Evolutionary conservation across 129 eudicot genomes (phyloP).

Genomic region (Centella asiatica): DNA sequence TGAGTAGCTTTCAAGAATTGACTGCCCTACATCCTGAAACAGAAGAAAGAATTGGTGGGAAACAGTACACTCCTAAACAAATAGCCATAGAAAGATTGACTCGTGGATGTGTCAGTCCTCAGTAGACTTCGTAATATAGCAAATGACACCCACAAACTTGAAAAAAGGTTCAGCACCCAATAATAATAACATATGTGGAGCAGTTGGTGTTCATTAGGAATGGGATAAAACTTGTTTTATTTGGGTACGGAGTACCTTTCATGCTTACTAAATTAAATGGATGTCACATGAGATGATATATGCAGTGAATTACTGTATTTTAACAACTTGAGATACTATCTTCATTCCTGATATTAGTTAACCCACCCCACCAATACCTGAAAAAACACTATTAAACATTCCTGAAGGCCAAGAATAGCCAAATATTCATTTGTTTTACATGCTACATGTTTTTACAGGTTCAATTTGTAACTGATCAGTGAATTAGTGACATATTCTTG

Average conservation of each 20-base stretch:
- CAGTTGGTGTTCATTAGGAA: too few relatives aligned
- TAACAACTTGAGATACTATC: too few relatives aligned
- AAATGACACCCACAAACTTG: too few relatives aligned
- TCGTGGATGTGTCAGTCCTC: neutral
- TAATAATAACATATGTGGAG: too few relatives aligned
- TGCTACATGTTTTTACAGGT: too few relatives aligned
- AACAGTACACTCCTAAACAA: too few relatives aligned
- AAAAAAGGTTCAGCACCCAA: too few relatives aligned
- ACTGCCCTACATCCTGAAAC: conserved; percentile 90
- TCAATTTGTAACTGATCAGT: neutral
- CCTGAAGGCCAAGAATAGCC: neutral
- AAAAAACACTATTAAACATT: neutral
- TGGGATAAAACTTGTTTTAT: too few relatives aligned
- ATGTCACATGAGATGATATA: neutral
- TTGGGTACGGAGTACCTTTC: neutral
- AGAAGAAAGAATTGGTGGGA: neutral
- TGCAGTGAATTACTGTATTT: neutral
- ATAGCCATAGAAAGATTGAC: neutral
- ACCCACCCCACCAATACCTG: too few relatives aligned
- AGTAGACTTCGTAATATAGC: neutral
- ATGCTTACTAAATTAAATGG: neutral
- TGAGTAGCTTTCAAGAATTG: conserved; percentile 93
- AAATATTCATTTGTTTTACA: too few relatives aligned
- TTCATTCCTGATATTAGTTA: too few relatives aligned
- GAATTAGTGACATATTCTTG: too few relatives aligned